A percentile compares a stretch with the other conserved stretches of the same genome.
Conservation (phyloP, 805 yeast genomes). For the Blastobotrys americana region DNA sequence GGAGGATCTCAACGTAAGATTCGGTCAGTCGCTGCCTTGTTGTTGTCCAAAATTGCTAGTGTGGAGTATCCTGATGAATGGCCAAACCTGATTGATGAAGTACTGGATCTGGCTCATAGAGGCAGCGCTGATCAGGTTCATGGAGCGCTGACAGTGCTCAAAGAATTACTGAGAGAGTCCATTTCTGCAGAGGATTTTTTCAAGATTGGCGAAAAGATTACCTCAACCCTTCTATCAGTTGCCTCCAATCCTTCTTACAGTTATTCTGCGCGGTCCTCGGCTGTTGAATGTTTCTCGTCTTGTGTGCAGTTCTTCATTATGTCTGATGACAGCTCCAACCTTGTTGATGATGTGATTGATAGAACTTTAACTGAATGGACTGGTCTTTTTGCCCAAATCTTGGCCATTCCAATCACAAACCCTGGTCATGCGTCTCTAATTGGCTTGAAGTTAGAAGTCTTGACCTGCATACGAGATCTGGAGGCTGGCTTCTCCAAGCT, state of each 20-base stretch:
- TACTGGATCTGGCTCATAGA: conserved; percentile 32
- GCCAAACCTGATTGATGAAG: conserved; percentile 52
- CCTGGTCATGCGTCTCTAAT: conserved; percentile 5
- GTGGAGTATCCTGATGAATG: conserved; percentile 95
- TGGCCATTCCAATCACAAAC: background rate
- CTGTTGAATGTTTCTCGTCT: conserved; percentile 30
- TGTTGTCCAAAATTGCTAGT: conserved; percentile 75
- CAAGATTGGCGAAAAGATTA: conserved; percentile 43
- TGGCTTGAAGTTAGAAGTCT: conserved; percentile 8
- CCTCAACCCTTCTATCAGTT: conserved; percentile 17
- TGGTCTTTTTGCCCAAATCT: conserved; percentile 6
- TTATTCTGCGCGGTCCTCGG: conserved; percentile 15
- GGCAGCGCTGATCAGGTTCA: conserved; percentile 26
- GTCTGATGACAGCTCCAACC: conserved; percentile 15
- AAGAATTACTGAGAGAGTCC: conserved; percentile 78
- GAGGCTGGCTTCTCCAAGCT: conserved; percentile 5
- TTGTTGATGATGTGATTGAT: conserved; percentile 7
- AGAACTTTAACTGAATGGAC: conserved; percentile 12
- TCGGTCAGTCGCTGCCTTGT: conserved; percentile 60
- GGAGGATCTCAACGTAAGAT: conserved; percentile 49
- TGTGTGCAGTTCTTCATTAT: conserved; percentile 26
- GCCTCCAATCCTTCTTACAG: conserved; percentile 11
- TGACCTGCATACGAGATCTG: conserved; percentile 10
- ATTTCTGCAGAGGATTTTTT: conserved; percentile 83
- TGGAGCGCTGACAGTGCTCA: conserved; percentile 30